Conservation (phyloP, 2,329 filamentous ascomycete genomes). For the Penicillium italicum region DNA sequence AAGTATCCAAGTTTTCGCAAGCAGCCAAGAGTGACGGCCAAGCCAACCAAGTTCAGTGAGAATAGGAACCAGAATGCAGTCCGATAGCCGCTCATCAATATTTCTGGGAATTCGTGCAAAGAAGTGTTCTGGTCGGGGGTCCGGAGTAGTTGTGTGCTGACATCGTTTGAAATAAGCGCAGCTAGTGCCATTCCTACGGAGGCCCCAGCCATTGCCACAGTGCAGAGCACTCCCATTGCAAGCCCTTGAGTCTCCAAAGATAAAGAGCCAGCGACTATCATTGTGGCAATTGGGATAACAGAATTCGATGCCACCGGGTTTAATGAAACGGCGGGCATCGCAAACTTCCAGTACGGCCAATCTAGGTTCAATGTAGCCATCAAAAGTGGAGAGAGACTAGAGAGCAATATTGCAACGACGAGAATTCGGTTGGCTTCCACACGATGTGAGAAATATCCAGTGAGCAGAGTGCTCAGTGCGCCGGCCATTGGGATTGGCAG, state of each 20-base stretch:
- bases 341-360: conserved; percentile 1
- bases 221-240: conserved; percentile 6
- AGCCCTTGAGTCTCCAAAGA: not conserved
- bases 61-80: conserved; percentile 7
- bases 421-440: not conserved
- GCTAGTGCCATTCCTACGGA: conserved; percentile 3
- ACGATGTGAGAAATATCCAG: not conserved
- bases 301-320: not conserved
- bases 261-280: not conserved
- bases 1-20: conserved; percentile 4
- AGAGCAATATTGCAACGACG: not conserved
- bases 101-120: not conserved
- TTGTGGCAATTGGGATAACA: not conserved
- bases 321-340: not conserved
- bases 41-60: not conserved
- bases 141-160: not conserved
- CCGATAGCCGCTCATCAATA: conserved; percentile 4
- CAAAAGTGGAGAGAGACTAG: not conserved
- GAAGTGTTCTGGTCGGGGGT: not conserved
- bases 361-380: not conserved
- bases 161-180: conserved; percentile 2
- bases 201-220: conserved; percentile 4
- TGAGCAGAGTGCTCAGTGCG: not conserved
- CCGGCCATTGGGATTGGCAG: not conserved
- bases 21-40: not conserved